Evolutionary conservation across 768 basidiomycete genomes (phyloP).

Genomic region (Mycena chlorophos): DNA sequence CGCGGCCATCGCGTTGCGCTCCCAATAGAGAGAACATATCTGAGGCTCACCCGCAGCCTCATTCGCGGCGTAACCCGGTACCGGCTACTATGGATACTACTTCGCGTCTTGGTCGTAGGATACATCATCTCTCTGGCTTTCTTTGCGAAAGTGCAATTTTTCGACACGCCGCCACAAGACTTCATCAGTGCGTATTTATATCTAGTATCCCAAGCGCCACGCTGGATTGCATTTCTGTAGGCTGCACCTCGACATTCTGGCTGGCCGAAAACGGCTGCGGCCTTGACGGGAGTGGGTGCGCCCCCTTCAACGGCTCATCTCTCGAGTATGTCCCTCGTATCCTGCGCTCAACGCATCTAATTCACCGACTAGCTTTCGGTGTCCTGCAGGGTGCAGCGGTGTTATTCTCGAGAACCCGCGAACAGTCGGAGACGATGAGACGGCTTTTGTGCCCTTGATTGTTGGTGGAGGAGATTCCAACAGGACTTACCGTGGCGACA

Average conservation of each 20-base stretch:
- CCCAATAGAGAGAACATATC: conserved; percentile 55
- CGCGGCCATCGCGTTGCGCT: conserved; percentile 38
- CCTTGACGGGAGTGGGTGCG: conserved; percentile 63
- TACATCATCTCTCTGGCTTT: conserved; percentile 77
- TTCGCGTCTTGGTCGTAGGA: conserved; percentile 52
- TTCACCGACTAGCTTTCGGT: conserved; percentile 53
- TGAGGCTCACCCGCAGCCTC: conserved; percentile 54
- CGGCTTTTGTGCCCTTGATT: conserved; percentile 70
- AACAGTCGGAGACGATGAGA: conserved; percentile 65
- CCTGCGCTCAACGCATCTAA: neutral
- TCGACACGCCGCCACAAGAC: conserved; percentile 61
- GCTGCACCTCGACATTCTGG: conserved; percentile 75
- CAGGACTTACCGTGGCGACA: conserved; percentile 78
- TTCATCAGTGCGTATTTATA: conserved; percentile 38
- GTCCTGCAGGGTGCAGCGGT: conserved; percentile 68
- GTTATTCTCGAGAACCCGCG: conserved; percentile 73
- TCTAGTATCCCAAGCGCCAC: too few relatives aligned
- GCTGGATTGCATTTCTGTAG: conserved; percentile 21
- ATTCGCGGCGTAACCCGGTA: too few relatives aligned
- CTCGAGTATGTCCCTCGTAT: conserved; percentile 40
- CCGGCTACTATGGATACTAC: conserved; percentile 52
- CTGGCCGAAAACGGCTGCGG: conserved; percentile 69
- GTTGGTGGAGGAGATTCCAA: conserved; percentile 82
- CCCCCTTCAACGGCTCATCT: conserved; percentile 58
- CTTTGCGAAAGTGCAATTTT: conserved; percentile 71